Evolutionary conservation across 2,329 filamentous ascomycete genomes (phyloP), one percentile per base, ranked within the genome.

Genomic region (Fusarium secorum): DNA sequence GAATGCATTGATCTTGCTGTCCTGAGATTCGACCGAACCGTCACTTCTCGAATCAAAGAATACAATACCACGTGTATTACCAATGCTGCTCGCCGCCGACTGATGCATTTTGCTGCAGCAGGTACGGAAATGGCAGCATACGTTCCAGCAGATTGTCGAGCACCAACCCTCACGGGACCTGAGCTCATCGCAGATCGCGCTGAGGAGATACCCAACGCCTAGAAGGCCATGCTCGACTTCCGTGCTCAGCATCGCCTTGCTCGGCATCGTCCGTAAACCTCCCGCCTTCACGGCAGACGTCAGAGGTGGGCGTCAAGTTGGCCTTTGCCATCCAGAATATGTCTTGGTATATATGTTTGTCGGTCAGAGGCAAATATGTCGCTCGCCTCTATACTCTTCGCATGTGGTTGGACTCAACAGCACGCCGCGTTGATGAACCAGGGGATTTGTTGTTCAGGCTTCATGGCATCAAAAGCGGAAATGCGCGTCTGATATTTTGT

Each of bases 221-320:
- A 26, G 22, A 1, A 26, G 17, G 22, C 22, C 2, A 26, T 26
- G 41, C 41, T 5, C 4, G 4, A 18, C 11, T 18, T 5, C 41
- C 11, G 41, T 18, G 41, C 7, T 44, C 22, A 17, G 11, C 22
- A 5, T 26, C 41, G 22, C 22, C 22, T 18, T 24, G 10, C 2
- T 42, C 15, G 1, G 0, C 10, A 11, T 2, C 11, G 4, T 42
- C 22, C 22, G 5, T 42, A 24, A 42, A 17, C 22, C 22, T 24
- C 8, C 2, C 0, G 1, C 10, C 39, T 11, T 18, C 1, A 24
- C 39, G 10, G 39, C 22, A 24, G 14, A 11, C 6, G 3, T 5
- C 6, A 26, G 22, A 20, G 41, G 41, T 44, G 17, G 11, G 8
- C 17, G 24, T 26, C 41, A 18, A 18, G 4, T 4, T 42, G 38